Conservation (phyloP, 176 grass and related monocot species). For the Thalia dealbata region DNA sequence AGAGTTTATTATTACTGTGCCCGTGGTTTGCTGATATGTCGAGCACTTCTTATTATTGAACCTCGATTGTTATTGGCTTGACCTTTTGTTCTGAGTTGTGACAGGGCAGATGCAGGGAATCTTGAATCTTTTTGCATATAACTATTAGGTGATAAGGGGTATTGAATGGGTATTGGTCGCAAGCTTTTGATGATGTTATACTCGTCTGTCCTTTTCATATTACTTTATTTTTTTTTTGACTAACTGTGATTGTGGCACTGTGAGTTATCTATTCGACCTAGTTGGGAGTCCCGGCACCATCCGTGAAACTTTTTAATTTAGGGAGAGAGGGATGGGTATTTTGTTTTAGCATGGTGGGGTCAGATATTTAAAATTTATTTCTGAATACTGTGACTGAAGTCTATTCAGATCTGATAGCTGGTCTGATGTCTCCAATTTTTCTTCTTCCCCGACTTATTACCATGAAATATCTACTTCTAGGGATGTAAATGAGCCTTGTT, state of each 20-base stretch:
- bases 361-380: not conserved
- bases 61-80: not conserved
- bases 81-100: not conserved
- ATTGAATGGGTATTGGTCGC: not conserved
- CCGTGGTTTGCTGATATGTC: no score
- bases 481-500: no score
- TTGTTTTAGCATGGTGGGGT: not conserved
- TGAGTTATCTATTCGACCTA: not conserved
- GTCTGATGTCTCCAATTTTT: no score
- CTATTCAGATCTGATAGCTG: no score
- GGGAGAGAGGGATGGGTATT: not conserved
- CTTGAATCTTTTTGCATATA: not conserved
- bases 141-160: not conserved
- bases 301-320: not conserved
- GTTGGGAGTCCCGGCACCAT: not conserved
- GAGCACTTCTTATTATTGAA: not conserved
- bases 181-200: not conserved
- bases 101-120: slow-evolving; percentile 3
- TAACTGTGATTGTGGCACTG: not conserved
- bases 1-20: no score
- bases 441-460: no score
- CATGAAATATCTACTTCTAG: no score
- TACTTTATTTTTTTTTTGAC: not conserved
- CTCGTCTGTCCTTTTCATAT: not conserved
- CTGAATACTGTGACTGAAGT: no score